A percentile compares a stretch with the other conserved stretches of the same genome.
Conservation (phyloP, 1,139 yeast genomes). For the Candida sp. region DNA sequence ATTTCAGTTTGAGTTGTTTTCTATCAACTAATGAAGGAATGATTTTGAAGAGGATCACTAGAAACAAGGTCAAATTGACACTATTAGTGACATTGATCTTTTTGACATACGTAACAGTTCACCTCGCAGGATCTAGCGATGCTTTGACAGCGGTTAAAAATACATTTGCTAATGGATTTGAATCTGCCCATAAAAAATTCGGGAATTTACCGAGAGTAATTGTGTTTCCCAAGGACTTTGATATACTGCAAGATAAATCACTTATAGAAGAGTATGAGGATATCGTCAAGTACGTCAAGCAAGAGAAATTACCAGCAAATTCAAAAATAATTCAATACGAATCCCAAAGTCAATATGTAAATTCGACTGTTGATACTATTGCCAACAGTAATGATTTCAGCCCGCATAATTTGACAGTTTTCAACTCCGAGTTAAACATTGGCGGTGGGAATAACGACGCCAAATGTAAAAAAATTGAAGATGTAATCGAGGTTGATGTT, state of each 20-base stretch:
- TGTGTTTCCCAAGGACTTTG: background rate
- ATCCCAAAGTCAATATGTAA: background rate
- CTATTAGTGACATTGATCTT: background rate
- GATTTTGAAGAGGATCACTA: background rate
- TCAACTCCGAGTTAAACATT: slow-evolving; percentile 13
- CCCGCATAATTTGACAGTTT: slow-evolving; percentile 13
- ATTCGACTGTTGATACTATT: background rate
- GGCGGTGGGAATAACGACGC: slow-evolving; percentile 10
- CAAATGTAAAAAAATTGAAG: slow-evolving; percentile 13
- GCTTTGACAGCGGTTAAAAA: background rate
- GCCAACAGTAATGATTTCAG: background rate
- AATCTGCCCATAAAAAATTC: background rate
- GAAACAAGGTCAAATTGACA: background rate
- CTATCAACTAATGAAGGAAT: background rate
- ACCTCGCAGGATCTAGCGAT: background rate
- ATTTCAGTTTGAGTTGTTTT: too few relatives aligned
- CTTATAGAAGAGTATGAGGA: background rate
- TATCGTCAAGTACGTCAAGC: background rate
- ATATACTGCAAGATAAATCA: background rate
- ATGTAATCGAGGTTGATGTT: slow-evolving; percentile 12
- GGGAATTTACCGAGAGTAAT: background rate
- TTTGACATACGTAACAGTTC: background rate
- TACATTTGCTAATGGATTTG: background rate
- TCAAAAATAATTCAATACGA: background rate
- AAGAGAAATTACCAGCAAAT: background rate